Conservation (phyloP, 164 flowering plant species). For the Magnolia changhungtana region DNA sequence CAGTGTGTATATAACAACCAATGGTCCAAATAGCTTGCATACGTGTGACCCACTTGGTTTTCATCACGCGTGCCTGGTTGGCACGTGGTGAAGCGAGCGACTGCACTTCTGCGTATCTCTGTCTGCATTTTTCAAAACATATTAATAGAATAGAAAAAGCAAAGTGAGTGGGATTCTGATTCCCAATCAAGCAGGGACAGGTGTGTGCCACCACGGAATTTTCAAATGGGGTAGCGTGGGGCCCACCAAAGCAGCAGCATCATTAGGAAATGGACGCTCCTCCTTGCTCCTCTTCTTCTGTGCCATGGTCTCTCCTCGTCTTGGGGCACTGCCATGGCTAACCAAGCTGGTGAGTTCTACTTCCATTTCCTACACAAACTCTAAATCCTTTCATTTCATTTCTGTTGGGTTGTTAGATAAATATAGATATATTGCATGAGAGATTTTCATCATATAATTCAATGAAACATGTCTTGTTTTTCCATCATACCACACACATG, state of each 20-base stretch:
- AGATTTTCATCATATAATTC: not conserved
- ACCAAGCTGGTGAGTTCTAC: not conserved
- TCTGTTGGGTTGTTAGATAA: not conserved
- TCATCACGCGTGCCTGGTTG: no score
- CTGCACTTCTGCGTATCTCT: no score
- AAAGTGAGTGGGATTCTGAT: conserved; percentile 7
- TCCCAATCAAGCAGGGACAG: conserved; percentile 4
- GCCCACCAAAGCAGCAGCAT: conserved; percentile 4
- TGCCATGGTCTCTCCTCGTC: not conserved
- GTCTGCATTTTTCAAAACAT: no score
- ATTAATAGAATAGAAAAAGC: not conserved
- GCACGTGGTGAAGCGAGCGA: no score
- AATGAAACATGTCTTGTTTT: not conserved
- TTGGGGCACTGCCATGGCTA: conserved; percentile 6
- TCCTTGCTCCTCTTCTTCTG: not conserved
- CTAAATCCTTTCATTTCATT: not conserved
- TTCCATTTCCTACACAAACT: not conserved
- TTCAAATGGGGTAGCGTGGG: not conserved
- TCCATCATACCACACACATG: no score
- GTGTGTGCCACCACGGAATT: not conserved
- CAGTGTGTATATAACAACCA: no score
- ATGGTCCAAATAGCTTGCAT: no score
- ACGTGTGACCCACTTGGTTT: no score
- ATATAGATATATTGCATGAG: not conserved
- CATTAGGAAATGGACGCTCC: not conserved